Conservation (phyloP, 192 early-diverging fungal species). For the Radiomyces spectabilis region DNA sequence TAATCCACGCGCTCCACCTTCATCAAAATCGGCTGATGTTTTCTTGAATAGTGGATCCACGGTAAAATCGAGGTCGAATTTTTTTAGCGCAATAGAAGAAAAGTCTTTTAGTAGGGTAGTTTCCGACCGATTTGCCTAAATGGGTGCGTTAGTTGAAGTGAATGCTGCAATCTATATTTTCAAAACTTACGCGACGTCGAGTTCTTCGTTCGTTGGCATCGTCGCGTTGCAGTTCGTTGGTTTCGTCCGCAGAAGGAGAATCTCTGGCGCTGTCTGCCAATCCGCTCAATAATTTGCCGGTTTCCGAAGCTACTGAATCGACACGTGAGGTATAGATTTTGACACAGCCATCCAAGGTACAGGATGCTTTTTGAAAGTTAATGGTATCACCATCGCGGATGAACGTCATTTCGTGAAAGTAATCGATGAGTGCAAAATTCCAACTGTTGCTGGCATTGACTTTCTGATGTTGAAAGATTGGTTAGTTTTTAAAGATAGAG, state of each 20-base stretch:
- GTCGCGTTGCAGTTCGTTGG: no score
- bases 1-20: conserved; percentile 89
- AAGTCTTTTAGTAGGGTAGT: conserved; percentile 82
- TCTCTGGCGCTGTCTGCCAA: conserved; percentile 65
- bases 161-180: conserved; percentile 18
- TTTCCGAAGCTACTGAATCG: conserved; percentile 93
- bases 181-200: conserved; percentile 29
- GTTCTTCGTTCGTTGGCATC: conserved; percentile 39
- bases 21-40: conserved; percentile 97
- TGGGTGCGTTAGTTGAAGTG: not conserved
- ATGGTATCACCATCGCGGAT: conserved; percentile 93
- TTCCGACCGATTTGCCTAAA: conserved; percentile 38
- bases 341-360: conserved; percentile 92
- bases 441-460: conserved; percentile 92
- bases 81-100: conserved; percentile 68
- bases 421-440: conserved; percentile 97
- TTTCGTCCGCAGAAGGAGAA: conserved; percentile 33
- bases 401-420: conserved; percentile 93
- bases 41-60: conserved; percentile 97
- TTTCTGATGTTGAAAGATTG: conserved; percentile 52
- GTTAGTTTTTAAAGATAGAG: not conserved
- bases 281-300: conserved; percentile 82
- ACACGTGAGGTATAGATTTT: conserved; percentile 96
- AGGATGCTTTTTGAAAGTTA: conserved; percentile 98
- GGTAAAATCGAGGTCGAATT: conserved; percentile 85